Percentiles rank a stretch among this genome's conserved stretches.
These are phyloP conservation scores for Claviceps citrina DNA, from an alignment of 2,329 filamentous ascomycete genomes.

Conservation along the genomic window DNA sequence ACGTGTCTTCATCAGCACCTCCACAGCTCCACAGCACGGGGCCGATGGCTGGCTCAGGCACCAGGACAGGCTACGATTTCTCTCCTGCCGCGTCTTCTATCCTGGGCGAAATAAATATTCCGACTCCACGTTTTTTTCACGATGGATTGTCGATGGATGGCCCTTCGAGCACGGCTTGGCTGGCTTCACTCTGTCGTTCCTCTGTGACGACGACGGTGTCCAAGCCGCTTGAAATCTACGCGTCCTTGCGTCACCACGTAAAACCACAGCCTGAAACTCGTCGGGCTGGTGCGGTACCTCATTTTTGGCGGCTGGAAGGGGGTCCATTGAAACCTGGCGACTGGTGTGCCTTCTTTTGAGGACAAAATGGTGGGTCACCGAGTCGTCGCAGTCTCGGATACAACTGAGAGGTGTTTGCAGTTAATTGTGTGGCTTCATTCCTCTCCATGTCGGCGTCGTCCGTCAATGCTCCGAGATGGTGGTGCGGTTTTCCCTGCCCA, in stretches of 20 bases:
- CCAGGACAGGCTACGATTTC: background rate
- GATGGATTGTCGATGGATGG: no score
- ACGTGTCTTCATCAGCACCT: background rate
- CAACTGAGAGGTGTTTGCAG: no score
- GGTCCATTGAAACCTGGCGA: background rate
- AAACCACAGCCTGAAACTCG: constrained; percentile 1
- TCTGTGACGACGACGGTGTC: no score
- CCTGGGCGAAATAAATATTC: background rate
- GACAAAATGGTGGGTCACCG: no score
- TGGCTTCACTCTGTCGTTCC: background rate
- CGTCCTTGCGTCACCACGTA: no score
- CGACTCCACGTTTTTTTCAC: background rate
- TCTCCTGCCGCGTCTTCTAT: background rate
- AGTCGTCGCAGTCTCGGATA: no score
- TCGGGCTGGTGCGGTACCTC: background rate
- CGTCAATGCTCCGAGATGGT: background rate
- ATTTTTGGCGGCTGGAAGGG: background rate
- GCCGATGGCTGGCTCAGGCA: no score
- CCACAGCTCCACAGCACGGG: no score
- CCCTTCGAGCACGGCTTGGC: no score
- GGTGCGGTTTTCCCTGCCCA: background rate
- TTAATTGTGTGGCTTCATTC: background rate
- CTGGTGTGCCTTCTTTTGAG: no score
- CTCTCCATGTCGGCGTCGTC: background rate
- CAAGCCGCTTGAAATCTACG: no score